Percentiles rank a stretch among this genome's conserved stretches.
These are phyloP conservation scores for Millerozyma miso DNA, from an alignment of 805 yeast genomes.

Conservation along the genomic window DNA sequence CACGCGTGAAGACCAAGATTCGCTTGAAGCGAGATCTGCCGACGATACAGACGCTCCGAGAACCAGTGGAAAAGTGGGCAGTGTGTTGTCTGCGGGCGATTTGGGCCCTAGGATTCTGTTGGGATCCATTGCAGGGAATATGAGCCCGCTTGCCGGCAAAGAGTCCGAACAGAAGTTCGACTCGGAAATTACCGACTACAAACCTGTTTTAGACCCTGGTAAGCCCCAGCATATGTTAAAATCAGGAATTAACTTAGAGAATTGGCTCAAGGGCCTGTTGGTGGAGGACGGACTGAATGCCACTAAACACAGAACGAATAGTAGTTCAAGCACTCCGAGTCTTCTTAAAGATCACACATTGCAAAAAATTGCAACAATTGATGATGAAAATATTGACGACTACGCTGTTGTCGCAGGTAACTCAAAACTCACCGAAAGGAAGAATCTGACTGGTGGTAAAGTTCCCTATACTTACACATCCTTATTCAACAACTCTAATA, in stretches of 20 bases:
- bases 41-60: background rate
- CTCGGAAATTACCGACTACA: background rate
- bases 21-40: background rate
- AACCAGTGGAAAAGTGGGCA: background rate
- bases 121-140: background rate
- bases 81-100: background rate
- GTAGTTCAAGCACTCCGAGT: conserved; percentile 10
- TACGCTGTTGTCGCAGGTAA: background rate
- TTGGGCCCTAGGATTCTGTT: background rate
- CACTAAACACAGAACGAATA: conserved; percentile 7
- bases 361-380: conserved; percentile 27
- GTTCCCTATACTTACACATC: background rate
- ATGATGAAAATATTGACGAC: conserved; percentile 31
- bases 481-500: background rate
- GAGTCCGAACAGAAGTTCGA: background rate
- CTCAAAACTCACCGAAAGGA: background rate
- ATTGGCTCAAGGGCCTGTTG: conserved; percentile 11
- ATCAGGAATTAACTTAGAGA: conserved; percentile 12
- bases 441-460: background rate
- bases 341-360: conserved; percentile 20
- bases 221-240: conserved; percentile 24
- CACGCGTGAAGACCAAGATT: background rate
- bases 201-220: conserved; percentile 46
- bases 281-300: background rate
- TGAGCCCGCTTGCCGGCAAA: background rate